Evolutionary conservation across 441 rosid species (phyloP), one percentile per base, ranked within the genome.

Genomic region (Erodium trifolium): DNA sequence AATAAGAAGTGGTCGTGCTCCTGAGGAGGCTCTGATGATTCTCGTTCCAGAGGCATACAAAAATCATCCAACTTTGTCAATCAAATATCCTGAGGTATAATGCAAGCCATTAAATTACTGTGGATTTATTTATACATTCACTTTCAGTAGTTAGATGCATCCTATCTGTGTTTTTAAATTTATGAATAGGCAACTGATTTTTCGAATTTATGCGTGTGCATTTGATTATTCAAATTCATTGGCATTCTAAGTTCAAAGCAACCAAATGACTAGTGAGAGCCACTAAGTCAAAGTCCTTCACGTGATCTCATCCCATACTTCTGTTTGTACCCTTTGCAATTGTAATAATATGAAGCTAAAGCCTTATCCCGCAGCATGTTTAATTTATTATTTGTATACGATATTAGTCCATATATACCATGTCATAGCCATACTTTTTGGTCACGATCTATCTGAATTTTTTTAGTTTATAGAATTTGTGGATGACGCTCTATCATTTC

Each of bases 1-100:
- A 41, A 88, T 95, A 70, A 89, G 99, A 85, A 88, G 99, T 77
- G 99, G 99, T 12, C 86, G 95, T 66, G 68, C 80, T 73, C 88
- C 99, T 69, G 96, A 95, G 82, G 98, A 95, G 83, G 87, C 96
- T 79, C 73, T 95, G 62, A 95, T 95, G 99, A 89, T 90, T 81
- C 98, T 95, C 69, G 99, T 95, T 73, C 99, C 99, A 66, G 99
- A 95, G 81, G 99, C 98, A 67, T 95, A 92, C 85, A 95, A 88
- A 76, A 88, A 92, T 55, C 99, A 95, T 80, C 99, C 99, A 68
- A 95, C 99, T 39, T 79, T 94, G 77, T 70, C 74, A 13, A 82
- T 82, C 72, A 88, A 92, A 79, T 94, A 92, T 83, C 99, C 99
- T 2, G 99, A 94, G 97, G 99, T 66, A 62, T 23, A 47, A 14